These are phyloP conservation scores for Casuarina cunninghamiana DNA, from an alignment of 306 rosid species.

Conservation along the genomic window DNA sequence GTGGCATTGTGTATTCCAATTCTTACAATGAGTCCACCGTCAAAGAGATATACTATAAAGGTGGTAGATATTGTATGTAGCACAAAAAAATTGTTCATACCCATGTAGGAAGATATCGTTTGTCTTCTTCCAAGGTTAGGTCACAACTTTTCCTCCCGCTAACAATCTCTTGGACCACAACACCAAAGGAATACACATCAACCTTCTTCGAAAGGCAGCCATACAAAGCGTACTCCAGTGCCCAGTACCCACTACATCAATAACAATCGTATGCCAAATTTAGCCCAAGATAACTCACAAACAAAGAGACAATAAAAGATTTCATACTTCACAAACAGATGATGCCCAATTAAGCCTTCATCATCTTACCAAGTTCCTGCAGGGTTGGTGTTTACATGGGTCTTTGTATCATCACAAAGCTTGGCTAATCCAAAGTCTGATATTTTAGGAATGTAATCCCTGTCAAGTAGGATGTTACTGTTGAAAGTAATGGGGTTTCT, in stretches of 20 bases:
- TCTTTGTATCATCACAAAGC: slow-evolving; percentile 56
- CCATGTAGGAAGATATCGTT: slow-evolving; percentile 53
- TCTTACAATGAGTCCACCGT: neutral
- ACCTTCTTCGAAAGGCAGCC: slow-evolving; percentile 86
- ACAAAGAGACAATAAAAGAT: neutral
- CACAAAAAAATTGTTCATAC: slow-evolving; percentile 35
- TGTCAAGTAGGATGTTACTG: slow-evolving; percentile 74
- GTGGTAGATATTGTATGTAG: neutral
- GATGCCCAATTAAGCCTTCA: neutral
- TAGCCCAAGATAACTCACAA: slow-evolving; percentile 10
- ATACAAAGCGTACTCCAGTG: neutral
- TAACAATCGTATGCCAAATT: neutral
- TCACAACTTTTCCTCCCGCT: slow-evolving; percentile 68
- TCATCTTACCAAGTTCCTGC: slow-evolving; percentile 74
- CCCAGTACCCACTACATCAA: too few relatives aligned
- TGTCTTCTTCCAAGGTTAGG: slow-evolving; percentile 17
- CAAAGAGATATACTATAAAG: too few relatives aligned
- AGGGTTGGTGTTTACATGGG: slow-evolving; percentile 74
- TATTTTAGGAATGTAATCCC: slow-evolving; percentile 62
- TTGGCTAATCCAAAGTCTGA: slow-evolving; percentile 61
- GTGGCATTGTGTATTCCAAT: neutral
- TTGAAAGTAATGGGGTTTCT: too few relatives aligned
- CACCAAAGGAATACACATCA: slow-evolving; percentile 81
- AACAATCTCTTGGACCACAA: slow-evolving; percentile 72
- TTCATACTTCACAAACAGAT: neutral